Conservation (phyloP, 495 filamentous ascomycete species). For the Hypoxylon rickii region DNA sequence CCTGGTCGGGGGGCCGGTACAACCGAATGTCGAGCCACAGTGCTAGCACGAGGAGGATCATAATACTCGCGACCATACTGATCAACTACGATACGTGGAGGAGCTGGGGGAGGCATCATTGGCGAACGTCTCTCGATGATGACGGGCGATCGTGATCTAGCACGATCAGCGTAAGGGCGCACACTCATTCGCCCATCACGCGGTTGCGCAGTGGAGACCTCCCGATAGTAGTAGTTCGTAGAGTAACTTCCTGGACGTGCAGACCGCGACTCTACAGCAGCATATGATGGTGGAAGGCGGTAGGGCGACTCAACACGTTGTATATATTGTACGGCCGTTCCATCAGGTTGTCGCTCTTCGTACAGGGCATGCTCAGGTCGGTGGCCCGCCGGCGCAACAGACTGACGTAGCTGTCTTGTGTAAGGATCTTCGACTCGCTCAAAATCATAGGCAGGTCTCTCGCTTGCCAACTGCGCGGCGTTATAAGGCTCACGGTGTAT, state of each 20-base stretch:
- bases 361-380: constrained; percentile 31
- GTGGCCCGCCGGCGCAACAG: constrained; percentile 30
- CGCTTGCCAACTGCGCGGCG: constrained; percentile 16
- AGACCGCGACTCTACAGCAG: constrained; percentile 49
- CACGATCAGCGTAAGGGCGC: constrained; percentile 54
- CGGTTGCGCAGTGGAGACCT: constrained; percentile 39
- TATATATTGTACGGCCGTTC: constrained; percentile 48
- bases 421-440: constrained; percentile 34
- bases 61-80: constrained; percentile 72
- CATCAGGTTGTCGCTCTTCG: constrained; percentile 38
- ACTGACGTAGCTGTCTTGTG: constrained; percentile 31
- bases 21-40: constrained; percentile 49
- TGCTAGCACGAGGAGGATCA: constrained; percentile 57
- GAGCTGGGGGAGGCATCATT: constrained; percentile 61
- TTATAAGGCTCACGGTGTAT: constrained; percentile 27
- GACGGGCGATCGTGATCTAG: constrained; percentile 64
- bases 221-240: constrained; percentile 66
- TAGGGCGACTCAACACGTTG: constrained; percentile 56
- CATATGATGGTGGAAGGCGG: constrained; percentile 51
- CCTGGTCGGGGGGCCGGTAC: constrained; percentile 44
- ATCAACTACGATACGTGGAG: constrained; percentile 69
- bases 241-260: constrained; percentile 65
- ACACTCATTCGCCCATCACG: constrained; percentile 47
- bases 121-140: constrained; percentile 52
- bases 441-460: constrained; percentile 28